Conservation (phyloP, 768 basidiomycete species). For the Phylloporus sp. region DNA sequence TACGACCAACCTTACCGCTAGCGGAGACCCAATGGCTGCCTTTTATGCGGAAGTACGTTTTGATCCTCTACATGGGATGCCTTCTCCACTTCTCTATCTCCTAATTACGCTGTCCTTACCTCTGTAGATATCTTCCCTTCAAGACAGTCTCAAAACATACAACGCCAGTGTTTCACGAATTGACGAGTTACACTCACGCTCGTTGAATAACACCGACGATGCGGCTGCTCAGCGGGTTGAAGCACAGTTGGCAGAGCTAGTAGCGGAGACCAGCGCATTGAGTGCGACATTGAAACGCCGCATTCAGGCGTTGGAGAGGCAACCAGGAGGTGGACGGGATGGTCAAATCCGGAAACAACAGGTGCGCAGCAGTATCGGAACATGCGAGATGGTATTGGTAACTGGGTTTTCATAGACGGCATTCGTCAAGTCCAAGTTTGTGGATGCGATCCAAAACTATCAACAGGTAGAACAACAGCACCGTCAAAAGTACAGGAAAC, state of each 20-base stretch:
- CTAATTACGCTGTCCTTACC: background rate
- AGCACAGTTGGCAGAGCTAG: slow-evolving; percentile 62
- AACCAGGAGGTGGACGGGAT: slow-evolving; percentile 60
- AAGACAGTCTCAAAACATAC: slow-evolving; percentile 65
- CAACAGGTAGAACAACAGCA: slow-evolving; percentile 80
- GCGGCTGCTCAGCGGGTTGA: slow-evolving; percentile 55
- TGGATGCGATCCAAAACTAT: slow-evolving; percentile 83
- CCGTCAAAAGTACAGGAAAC: slow-evolving; percentile 71
- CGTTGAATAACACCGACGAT: slow-evolving; percentile 75
- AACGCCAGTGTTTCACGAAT: slow-evolving; percentile 68
- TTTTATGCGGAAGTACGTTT: slow-evolving; percentile 73
- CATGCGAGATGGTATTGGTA: slow-evolving; percentile 13
- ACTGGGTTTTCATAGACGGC: background rate
- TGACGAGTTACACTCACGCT: slow-evolving; percentile 68
- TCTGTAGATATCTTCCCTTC: slow-evolving; percentile 65
- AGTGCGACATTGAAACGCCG: slow-evolving; percentile 67
- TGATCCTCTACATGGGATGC: background rate
- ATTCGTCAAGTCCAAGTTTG: slow-evolving; percentile 66
- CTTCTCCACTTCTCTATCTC: background rate
- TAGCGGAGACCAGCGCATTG: slow-evolving; percentile 67
- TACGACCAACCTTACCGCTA: slow-evolving; percentile 45
- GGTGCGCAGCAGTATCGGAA: slow-evolving; percentile 34
- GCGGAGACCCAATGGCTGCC: slow-evolving; percentile 51
- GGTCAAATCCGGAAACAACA: slow-evolving; percentile 76
- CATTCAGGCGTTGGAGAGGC: slow-evolving; percentile 67